Conservation (phyloP, 2,329 filamentous ascomycete species). For the Cryphonectria naterciae region DNA sequence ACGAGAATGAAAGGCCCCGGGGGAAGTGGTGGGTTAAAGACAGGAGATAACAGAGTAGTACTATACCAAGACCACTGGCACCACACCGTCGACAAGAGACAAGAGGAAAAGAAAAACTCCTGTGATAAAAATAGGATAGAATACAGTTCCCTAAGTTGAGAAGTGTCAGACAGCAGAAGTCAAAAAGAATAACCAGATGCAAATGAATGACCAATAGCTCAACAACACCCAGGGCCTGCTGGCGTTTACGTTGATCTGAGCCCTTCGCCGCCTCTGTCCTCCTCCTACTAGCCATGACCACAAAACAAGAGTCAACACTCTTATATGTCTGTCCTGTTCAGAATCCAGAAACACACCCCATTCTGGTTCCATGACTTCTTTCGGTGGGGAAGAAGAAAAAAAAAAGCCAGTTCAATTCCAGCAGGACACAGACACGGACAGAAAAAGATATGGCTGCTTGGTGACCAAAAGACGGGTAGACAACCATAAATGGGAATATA, state of each 20-base stretch:
- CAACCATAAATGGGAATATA: slow-evolving; percentile 31
- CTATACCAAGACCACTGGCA: not conserved
- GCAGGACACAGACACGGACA: too few species aligned
- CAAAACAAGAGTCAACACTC: not conserved
- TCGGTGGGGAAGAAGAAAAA: too few species aligned
- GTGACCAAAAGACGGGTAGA: not conserved
- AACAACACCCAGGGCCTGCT: not conserved
- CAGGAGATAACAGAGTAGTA: not conserved
- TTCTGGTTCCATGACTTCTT: not conserved
- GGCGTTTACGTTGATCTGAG: not conserved
- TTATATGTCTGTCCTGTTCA: not conserved
- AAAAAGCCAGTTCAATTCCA: not conserved
- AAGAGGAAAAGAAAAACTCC: not conserved
- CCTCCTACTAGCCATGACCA: not conserved
- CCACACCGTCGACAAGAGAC: not conserved
- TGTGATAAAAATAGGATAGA: not conserved
- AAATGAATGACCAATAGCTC: not conserved
- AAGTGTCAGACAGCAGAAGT: not conserved
- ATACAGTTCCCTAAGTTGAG: not conserved
- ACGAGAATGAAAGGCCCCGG: not conserved
- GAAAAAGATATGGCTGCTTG: not conserved
- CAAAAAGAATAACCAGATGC: not conserved
- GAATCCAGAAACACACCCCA: not conserved
- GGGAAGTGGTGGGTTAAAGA: not conserved
- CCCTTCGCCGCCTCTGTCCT: not conserved